phyloP scores from a whole-genome alignment of 1,284 basidiomycete species.

The Laetiporus sulphureus region DNA sequence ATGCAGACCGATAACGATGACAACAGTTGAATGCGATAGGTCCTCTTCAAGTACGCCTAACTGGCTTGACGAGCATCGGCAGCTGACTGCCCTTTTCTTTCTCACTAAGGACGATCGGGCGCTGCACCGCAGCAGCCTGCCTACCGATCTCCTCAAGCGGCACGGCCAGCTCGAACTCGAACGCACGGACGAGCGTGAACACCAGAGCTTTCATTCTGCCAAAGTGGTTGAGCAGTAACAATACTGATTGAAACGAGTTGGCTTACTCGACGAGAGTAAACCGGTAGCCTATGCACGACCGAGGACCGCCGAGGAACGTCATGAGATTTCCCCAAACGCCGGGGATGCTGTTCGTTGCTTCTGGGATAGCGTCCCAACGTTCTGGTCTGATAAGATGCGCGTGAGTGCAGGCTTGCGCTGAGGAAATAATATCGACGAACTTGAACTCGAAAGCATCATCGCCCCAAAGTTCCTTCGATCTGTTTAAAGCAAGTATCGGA shows the following conservation, averaged over 20 bases:
- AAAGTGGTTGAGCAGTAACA: no score
- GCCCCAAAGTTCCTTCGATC: conserved; percentile 45
- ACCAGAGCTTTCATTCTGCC: conserved; percentile 50
- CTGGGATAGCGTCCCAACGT: conserved; percentile 46
- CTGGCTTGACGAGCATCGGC: conserved; percentile 16
- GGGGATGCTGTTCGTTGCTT: conserved; percentile 39
- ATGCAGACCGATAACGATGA: no score
- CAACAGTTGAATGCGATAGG: no score
- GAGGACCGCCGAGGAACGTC: conserved; percentile 55
- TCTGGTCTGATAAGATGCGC: conserved; percentile 47
- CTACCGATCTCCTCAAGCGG: conserved; percentile 23
- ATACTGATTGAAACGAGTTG: no score
- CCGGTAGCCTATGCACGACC: no score
- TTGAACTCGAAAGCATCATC: conserved; percentile 46
- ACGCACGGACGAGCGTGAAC: no score
- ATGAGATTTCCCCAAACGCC: conserved; percentile 51
- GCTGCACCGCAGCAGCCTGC: conserved; percentile 14
- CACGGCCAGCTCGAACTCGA: conserved; percentile 47
- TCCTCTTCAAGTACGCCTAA: no score
- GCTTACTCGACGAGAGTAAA: conserved; percentile 61
- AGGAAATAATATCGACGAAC: no score
- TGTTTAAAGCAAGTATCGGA: conserved; percentile 43
- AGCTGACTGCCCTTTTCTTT: conserved; percentile 14
- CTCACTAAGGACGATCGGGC: conserved; percentile 12
- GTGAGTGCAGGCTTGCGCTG: no score